Base-by-base conservation (phyloP, 306 rosid species). In the Trifolium fragiferum region DNA sequence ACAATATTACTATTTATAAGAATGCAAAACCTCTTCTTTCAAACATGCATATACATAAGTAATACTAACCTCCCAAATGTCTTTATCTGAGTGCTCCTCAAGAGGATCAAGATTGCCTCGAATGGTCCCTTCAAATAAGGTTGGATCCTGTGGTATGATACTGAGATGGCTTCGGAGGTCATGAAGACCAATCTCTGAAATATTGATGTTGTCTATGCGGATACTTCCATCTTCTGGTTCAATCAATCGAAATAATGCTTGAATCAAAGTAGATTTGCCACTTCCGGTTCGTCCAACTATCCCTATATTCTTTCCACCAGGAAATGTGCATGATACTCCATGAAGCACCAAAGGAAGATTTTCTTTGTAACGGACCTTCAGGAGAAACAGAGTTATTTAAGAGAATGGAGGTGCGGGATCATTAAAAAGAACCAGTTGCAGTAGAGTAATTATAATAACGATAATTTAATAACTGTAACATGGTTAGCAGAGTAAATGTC, bases 241-340 rank as follows among this genome's bases (percentile, higher is more conserved):
- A 46, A 94, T 85, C 82, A 92, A 73, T 67, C 99, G 93, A 82
- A 94, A 94, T 60, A 94, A 84, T 18, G 99, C 99, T 84, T 94
- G 99, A 68, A 94, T 92, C 87, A 94, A 70, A 41, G 99, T 94
- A 67, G 99, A 94, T 86, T 94, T 94, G 68, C 99, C 99, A 78
- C 99, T 94, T 59, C 99, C 99, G 30, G 99, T 94, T 21, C 98
- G 92, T 33, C 99, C 99, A 81, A 94, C 99, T 78, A 94, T 92
- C 64, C 99, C 99, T 78, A 92, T 90, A 66, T 94, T 94, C 87
- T 85, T 89, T 75, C 93, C 93, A 14, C 99, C 98, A 10, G 99
- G 99, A 79, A 94, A 94, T 47, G 73, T 78, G 89, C 98, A 92
- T 40, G 90, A 80, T 74, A 92, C 65, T 73, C 93, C 98, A 65